phyloP scores from a whole-genome alignment of 371 early-diverging fungal species.

The Mortierella sp. region DNA sequence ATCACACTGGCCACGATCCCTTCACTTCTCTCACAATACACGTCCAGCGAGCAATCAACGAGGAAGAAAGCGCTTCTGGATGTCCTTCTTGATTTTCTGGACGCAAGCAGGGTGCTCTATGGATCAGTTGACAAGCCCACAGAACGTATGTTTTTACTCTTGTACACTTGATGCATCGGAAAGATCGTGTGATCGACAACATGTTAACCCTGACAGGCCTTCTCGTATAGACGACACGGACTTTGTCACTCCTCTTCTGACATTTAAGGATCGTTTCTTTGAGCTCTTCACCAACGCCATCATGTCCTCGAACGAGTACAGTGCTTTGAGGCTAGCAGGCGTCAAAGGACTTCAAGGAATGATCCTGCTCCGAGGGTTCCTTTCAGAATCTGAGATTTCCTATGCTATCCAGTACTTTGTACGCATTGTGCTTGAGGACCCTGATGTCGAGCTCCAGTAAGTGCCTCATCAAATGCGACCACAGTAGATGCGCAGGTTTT shows the following conservation, averaged over 20 bases:
- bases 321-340: conserved; percentile 71
- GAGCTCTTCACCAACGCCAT: conserved; percentile 70
- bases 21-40: conserved; percentile 64
- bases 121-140: conserved; percentile 59
- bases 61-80: conserved; percentile 72
- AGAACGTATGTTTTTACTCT: conserved; percentile 50
- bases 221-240: conserved; percentile 60
- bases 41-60: conserved; percentile 64
- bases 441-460: conserved; percentile 64
- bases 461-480: conserved; percentile 8
- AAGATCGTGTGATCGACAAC: too few relatives aligned
- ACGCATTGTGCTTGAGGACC: conserved; percentile 62
- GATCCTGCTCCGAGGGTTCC: conserved; percentile 65
- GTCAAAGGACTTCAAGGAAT: conserved; percentile 74
- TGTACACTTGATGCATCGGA: neutral
- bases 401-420: conserved; percentile 68
- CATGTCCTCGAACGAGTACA: conserved; percentile 76
- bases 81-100: conserved; percentile 73
- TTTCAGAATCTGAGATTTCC: conserved; percentile 70
- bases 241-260: conserved; percentile 64
- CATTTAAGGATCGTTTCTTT: conserved; percentile 76
- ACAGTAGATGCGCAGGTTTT: too few relatives aligned
- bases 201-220: too few relatives aligned
- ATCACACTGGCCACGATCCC: conserved; percentile 66
- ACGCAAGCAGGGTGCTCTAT: conserved; percentile 69